A percentile compares a stretch with the other conserved stretches of the same genome.
Conservation (phyloP, 1,284 basidiomycete genomes). For the Serendipita sp. region DNA sequence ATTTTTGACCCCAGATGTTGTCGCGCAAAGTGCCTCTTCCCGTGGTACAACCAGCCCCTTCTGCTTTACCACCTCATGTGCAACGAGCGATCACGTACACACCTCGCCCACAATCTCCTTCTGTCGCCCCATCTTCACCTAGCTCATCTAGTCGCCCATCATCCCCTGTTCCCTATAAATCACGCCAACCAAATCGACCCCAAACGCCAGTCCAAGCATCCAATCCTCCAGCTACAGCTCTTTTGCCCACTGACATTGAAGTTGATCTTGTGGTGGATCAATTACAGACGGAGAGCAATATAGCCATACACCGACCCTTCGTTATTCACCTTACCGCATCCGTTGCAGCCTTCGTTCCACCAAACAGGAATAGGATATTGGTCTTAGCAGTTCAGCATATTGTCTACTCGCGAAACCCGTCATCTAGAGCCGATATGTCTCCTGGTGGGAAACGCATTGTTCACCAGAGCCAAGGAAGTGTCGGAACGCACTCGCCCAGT, state of each 20-base stretch:
- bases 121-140: slow-evolving; percentile 35
- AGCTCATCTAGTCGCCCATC: slow-evolving; percentile 22
- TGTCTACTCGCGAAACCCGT: not conserved
- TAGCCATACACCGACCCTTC: slow-evolving; percentile 44
- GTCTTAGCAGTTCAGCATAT: slow-evolving; percentile 51
- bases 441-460: slow-evolving; percentile 20
- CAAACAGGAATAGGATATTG: slow-evolving; percentile 24
- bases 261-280: slow-evolving; percentile 42
- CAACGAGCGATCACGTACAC: slow-evolving; percentile 35
- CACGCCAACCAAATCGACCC: slow-evolving; percentile 25
- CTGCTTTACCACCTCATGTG: slow-evolving; percentile 53
- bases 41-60: slow-evolving; percentile 23
- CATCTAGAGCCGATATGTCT: slow-evolving; percentile 8
- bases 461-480: slow-evolving; percentile 6
- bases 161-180: slow-evolving; percentile 25
- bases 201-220: slow-evolving; percentile 31
- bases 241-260: slow-evolving; percentile 31
- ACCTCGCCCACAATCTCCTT: slow-evolving; percentile 39
- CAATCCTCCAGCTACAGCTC: slow-evolving; percentile 13
- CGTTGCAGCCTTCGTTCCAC: slow-evolving; percentile 21
- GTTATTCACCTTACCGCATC: slow-evolving; percentile 34
- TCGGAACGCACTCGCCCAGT: slow-evolving; percentile 15
- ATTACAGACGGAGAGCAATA: slow-evolving; percentile 27
- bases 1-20: slow-evolving; percentile 33
- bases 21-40: slow-evolving; percentile 47